Percentiles rank a stretch among this genome's conserved stretches.
These are phyloP conservation scores for Penicillium sp. DNA, from an alignment of 2,329 filamentous ascomycete species.

Conservation along the genomic window DNA sequence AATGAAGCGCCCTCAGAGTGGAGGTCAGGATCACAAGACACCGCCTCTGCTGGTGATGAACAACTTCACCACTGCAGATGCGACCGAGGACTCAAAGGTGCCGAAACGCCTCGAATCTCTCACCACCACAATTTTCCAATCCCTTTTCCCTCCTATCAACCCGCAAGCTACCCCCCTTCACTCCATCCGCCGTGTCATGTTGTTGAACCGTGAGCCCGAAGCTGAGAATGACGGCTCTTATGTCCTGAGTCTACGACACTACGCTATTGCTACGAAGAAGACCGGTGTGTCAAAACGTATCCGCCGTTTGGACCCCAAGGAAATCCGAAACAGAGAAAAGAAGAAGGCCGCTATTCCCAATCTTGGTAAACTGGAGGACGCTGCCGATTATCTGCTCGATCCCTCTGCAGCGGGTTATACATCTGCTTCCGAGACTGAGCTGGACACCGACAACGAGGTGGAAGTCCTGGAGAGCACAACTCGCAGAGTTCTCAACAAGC, in stretches of 20 bases:
- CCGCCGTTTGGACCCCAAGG: conserved; percentile 79
- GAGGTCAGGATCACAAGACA: conserved; percentile 81
- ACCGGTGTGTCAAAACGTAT: conserved; percentile 83
- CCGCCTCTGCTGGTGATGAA: conserved; percentile 97
- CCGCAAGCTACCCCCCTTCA: conserved; percentile 85
- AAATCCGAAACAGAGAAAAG: conserved; percentile 69
- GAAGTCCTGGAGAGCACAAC: conserved; percentile 67
- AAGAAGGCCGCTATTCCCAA: conserved; percentile 77
- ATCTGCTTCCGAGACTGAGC: conserved; percentile 88
- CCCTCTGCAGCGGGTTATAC: conserved; percentile 79
- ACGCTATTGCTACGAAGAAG: conserved; percentile 87
- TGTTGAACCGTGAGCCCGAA: conserved; percentile 76
- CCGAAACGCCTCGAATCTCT: conserved; percentile 93
- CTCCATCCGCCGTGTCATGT: conserved; percentile 87
- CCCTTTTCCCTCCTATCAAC: conserved; percentile 92
- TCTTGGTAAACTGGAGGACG: conserved; percentile 85
- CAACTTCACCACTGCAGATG: conserved; percentile 74
- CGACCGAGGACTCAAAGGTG: conserved; percentile 62
- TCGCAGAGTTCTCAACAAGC: conserved; percentile 56
- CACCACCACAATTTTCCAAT: conserved; percentile 92
- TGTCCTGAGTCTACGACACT: conserved; percentile 85
- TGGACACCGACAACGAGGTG: conserved; percentile 93
- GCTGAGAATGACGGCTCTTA: conserved; percentile 61
- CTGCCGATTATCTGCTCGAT: conserved; percentile 91
- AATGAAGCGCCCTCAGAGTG: conserved; percentile 77